These are phyloP conservation scores for Syncephalastrum racemosum DNA, from an alignment of 371 early-diverging fungal genomes.

Conservation along the genomic window DNA sequence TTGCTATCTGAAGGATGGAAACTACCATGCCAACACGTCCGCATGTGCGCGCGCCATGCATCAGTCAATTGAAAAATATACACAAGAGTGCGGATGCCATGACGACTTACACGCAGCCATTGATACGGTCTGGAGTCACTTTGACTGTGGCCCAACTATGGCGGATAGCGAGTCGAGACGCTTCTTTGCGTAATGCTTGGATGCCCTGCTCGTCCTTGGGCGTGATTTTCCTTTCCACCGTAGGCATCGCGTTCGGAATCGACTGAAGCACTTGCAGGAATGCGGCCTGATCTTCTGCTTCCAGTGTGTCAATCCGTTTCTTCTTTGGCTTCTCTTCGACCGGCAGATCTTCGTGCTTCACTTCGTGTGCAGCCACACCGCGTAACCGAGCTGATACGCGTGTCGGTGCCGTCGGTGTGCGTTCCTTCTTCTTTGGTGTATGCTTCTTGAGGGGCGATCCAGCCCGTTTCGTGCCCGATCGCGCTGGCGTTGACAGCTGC, in stretches of 20 bases:
- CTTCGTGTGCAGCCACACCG: constrained; percentile 26
- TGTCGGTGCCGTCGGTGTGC: constrained; percentile 21
- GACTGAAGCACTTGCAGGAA: constrained; percentile 23
- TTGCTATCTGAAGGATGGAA: constrained; percentile 65
- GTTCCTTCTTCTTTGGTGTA: constrained; percentile 19
- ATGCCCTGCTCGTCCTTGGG: constrained; percentile 5
- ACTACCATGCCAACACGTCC: constrained; percentile 29
- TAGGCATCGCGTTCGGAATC: constrained; percentile 16
- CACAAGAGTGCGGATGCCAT: too few relatives aligned
- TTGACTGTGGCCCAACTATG: constrained; percentile 58
- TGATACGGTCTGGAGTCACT: constrained; percentile 60
- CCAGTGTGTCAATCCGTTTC: constrained; percentile 25
- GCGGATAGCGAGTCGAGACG: constrained; percentile 25
- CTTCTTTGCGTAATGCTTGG: constrained; percentile 16
- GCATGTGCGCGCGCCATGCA: too few relatives aligned
- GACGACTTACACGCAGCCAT: constrained; percentile 31
- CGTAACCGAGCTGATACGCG: constrained; percentile 47
- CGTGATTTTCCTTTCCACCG: constrained; percentile 19
- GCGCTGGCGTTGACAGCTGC: constrained; percentile 1
- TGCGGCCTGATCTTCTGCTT: constrained; percentile 22
- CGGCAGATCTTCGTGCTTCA: constrained; percentile 4
- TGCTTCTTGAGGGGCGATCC: constrained; percentile 17
- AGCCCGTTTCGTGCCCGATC: constrained; percentile 1
- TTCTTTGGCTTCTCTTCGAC: constrained; percentile 7
- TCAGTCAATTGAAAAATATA: too few relatives aligned